Evolutionary conservation across 176 grass and related monocot genomes (phyloP).

Genomic region (Bolboschoenus planiculmis): DNA sequence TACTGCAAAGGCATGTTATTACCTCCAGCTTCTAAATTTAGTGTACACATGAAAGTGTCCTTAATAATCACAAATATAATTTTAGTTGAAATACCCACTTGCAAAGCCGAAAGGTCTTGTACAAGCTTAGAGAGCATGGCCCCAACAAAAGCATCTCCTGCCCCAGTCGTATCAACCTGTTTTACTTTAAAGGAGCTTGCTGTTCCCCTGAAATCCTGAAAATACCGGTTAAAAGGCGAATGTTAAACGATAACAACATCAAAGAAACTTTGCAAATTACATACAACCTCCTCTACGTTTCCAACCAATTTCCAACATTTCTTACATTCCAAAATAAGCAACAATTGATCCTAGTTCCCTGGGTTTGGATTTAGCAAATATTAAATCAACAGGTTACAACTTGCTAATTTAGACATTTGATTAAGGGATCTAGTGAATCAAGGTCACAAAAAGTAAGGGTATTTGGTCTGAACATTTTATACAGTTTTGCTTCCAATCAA

Average conservation of each 20-base stretch:
- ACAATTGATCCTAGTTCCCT: not conserved
- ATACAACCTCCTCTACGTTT: not conserved
- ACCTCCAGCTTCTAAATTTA: not conserved
- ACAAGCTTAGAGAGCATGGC: slow-evolving; percentile 57
- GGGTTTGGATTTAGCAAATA: not conserved
- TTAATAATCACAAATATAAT: not conserved
- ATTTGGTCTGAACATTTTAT: not conserved
- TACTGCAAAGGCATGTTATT: not conserved
- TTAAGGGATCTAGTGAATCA: not conserved
- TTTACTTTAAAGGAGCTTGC: slow-evolving; percentile 56
- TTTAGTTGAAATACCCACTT: slow-evolving; percentile 31
- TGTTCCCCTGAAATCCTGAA: slow-evolving; percentile 67
- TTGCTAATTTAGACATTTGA: not conserved
- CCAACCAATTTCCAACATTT: not conserved
- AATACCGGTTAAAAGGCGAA: slow-evolving; percentile 13
- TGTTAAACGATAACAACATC: not conserved
- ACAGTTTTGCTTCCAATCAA: not conserved
- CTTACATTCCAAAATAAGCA: not conserved
- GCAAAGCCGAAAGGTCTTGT: slow-evolving; percentile 63
- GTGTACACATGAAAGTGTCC: not conserved
- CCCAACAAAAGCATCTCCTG: slow-evolving; percentile 84
- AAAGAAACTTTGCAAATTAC: not conserved
- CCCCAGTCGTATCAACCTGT: slow-evolving; percentile 87
- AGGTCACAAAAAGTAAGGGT: not conserved
- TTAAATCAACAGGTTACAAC: not conserved